A percentile compares a stretch with the other conserved stretches of the same genome.
Conservation (phyloP, 768 basidiomycete genomes). For the Auricularia heimuer region DNA sequence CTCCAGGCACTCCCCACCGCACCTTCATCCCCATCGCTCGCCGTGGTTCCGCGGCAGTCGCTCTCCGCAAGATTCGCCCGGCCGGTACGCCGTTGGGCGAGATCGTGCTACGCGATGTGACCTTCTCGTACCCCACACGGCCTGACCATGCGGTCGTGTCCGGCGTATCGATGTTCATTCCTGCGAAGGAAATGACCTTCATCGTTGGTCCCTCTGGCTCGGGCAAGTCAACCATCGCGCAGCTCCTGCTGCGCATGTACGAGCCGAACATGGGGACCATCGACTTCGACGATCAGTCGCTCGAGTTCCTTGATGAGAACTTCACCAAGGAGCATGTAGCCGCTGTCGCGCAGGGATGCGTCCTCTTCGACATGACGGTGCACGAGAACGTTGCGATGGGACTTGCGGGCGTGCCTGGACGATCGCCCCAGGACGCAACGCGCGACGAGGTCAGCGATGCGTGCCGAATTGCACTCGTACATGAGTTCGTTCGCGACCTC, state of each 20-base stretch:
- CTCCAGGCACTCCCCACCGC: constrained; percentile 12
- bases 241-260: constrained; percentile 66
- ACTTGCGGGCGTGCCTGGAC: constrained; percentile 32
- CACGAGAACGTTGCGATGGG: constrained; percentile 85
- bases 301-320: constrained; percentile 58
- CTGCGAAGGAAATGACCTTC: constrained; percentile 65
- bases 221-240: constrained; percentile 65
- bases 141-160: constrained; percentile 48
- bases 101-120: constrained; percentile 47
- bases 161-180: constrained; percentile 56
- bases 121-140: constrained; percentile 67
- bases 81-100: constrained; percentile 52
- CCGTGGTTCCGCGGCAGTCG: background rate
- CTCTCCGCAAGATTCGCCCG: constrained; percentile 59
- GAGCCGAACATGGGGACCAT: constrained; percentile 53
- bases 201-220: constrained; percentile 72
- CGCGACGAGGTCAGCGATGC: constrained; percentile 68
- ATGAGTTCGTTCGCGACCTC: constrained; percentile 78
- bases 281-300: constrained; percentile 70
- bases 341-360: constrained; percentile 68
- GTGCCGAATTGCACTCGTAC: constrained; percentile 74
- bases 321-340: constrained; percentile 67
- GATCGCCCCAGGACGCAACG: constrained; percentile 40
- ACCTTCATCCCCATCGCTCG: background rate
- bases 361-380: constrained; percentile 70